Evolutionary conservation across 805 yeast genomes (phyloP), one percentile per base, ranked within the genome.

Genomic region (Schwanniomyces sp.): DNA sequence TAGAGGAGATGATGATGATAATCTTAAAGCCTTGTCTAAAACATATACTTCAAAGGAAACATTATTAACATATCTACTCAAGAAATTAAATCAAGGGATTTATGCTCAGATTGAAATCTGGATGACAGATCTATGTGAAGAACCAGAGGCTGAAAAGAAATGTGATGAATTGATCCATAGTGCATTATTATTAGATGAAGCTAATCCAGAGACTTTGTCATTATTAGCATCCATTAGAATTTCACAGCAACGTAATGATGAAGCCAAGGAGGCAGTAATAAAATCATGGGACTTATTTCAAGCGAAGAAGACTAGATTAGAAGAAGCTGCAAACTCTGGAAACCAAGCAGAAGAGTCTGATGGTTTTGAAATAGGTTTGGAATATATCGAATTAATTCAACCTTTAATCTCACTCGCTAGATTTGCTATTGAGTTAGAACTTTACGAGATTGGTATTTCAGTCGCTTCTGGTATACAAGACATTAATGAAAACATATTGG

Each of bases 61-160:
- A 47, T 59, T 57, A 51, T 53, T 34, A 45, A 54, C 16, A 36
- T 75, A 75, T 49, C 67, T 79, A 37, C 63, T 78, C 16, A 79
- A 79, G 52, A 88, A 86, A 61, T 62, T 89, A 41, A 82, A 86
- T 52, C 87, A 84, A 60, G 96, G 92, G 0, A 71, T 89, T 25
- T 84, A 92, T 55, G 85, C 96, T 6, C 79, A 86, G 71, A 87
- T 94, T 59, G 99, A 92, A 67, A 86, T 89, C 48, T 91, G 96
- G 96, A 89, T 91, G 97, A 92, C 98, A 1, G 97, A 92, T 71
- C 72, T 91, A 53, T 91, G 98, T 72, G 90, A 91, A 96, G 96
- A 89, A 58, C 82, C 82, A 2, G 84, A 85, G 54, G 98, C 98
- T 2, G 98, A 94, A 67, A 18, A 64, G 7, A 78, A 82, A 63